Conservation (phyloP, 2,329 filamentous ascomycete species). For the Chaetomium sp. region DNA sequence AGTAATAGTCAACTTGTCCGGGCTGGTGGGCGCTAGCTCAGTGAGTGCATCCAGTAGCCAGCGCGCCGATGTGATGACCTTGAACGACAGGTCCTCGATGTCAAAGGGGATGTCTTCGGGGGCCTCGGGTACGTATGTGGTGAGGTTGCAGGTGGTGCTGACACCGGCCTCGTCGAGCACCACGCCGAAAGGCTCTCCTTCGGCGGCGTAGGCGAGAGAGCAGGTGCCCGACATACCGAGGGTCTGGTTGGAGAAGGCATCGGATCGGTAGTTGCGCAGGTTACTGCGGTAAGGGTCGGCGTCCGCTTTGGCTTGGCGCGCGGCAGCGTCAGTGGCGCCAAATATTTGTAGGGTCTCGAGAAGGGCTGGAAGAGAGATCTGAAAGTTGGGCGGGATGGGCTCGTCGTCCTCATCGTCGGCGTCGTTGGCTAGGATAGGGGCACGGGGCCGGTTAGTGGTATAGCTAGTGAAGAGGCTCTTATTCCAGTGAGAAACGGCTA, state of each 20-base stretch:
- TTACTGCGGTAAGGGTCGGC: conserved; percentile 56
- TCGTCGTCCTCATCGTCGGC: conserved; percentile 28
- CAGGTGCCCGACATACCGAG: conserved; percentile 82
- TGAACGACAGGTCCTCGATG: conserved; percentile 71
- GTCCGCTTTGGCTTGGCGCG: conserved; percentile 51
- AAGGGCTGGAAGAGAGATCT: conserved; percentile 78
- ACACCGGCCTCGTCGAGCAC: conserved; percentile 81
- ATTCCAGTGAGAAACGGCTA: conserved; percentile 76
- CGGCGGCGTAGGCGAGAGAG: conserved; percentile 67
- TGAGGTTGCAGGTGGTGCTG: conserved; percentile 82
- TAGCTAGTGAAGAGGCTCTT: conserved; percentile 85
- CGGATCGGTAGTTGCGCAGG: conserved; percentile 54
- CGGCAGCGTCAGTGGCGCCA: conserved; percentile 66
- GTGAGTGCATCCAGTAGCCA: conserved; percentile 66
- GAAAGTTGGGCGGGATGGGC: conserved; percentile 60
- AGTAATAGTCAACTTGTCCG: conserved; percentile 62
- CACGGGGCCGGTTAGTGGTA: conserved; percentile 51
- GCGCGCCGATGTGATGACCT: conserved; percentile 84
- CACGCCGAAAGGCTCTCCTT: conserved; percentile 74
- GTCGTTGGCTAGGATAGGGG: neutral
- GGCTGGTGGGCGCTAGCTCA: conserved; percentile 65
- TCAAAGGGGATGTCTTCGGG: conserved; percentile 84
- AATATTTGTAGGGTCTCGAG: conserved; percentile 96
- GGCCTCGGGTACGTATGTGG: conserved; percentile 73
- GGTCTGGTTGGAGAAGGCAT: conserved; percentile 77